Evolutionary conservation across 257 asterid genomes (phyloP).

Genomic region (Salvia splendens): DNA sequence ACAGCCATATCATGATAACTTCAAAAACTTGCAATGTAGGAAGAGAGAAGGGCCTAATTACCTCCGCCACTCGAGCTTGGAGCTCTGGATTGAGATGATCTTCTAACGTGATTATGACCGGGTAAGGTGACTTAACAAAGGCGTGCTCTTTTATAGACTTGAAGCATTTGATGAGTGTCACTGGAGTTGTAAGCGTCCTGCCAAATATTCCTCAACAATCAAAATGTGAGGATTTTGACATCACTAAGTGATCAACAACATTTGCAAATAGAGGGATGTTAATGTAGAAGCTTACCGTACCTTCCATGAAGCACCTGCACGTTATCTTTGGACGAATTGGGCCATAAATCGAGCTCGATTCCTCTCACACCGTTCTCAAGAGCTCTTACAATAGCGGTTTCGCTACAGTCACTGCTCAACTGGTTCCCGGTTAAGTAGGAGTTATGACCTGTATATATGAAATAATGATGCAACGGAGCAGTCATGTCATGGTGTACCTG

Average conservation of each 20-base stretch:
- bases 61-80: constrained; percentile 93
- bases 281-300: constrained; percentile 46
- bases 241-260: too few relatives aligned
- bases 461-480: constrained; percentile 89
- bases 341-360: constrained; percentile 86
- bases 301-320: constrained; percentile 89
- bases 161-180: constrained; percentile 70
- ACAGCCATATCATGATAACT: not conserved
- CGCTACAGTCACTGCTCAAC: constrained; percentile 81
- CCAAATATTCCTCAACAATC: constrained; percentile 10
- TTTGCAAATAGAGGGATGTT: not conserved
- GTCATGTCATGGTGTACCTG: constrained; percentile 91
- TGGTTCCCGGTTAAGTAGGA: constrained; percentile 91
- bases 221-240: too few relatives aligned
- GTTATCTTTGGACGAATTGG: constrained; percentile 64
- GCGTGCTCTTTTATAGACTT: constrained; percentile 78
- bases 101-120: constrained; percentile 86
- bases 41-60: constrained; percentile 23
- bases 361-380: constrained; percentile 86
- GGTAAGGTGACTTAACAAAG: constrained; percentile 76
- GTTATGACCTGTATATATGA: constrained; percentile 86
- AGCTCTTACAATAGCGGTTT: constrained; percentile 70
- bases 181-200: constrained; percentile 91
- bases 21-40: not conserved
- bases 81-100: constrained; percentile 91